Evolutionary conservation across 129 eudicot genomes (phyloP).

Genomic region (Helichrysum umbraculigerum): DNA sequence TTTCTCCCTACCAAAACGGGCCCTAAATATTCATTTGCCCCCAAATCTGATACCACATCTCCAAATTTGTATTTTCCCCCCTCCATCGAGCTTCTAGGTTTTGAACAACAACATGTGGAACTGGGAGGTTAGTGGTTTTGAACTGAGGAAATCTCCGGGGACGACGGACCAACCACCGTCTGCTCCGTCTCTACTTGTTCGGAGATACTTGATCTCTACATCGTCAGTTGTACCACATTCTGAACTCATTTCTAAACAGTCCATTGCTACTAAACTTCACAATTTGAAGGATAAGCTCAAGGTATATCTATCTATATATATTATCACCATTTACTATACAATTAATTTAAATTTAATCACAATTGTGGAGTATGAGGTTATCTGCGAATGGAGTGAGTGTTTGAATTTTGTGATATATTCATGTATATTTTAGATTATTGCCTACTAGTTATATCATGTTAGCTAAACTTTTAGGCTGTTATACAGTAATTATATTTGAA

Average conservation of each 20-base stretch:
- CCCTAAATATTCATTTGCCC: no score
- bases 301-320: slow-evolving; percentile 38
- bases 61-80: no score
- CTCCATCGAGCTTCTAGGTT: no score
- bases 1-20: no score
- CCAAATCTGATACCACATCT: no score
- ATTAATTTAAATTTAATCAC: neutral
- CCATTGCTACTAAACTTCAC: slow-evolving; percentile 55
- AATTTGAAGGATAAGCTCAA: slow-evolving; percentile 70
- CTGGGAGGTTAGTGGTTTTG: slow-evolving; percentile 97
- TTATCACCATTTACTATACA: neutral
- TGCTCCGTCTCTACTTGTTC: slow-evolving; percentile 45
- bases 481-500: neutral
- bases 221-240: slow-evolving; percentile 56
- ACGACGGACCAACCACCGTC: slow-evolving; percentile 29
- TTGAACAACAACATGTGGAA: slow-evolving; percentile 76
- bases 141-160: slow-evolving; percentile 60
- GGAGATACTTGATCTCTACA: slow-evolving; percentile 80
- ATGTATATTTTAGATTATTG: neutral
- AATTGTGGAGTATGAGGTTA: slow-evolving; percentile 3
- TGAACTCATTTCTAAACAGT: slow-evolving; percentile 46
- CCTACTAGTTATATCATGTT: neutral
- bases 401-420: neutral
- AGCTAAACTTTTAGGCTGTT: slow-evolving; percentile 9
- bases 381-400: slow-evolving; percentile 2